Evolutionary conservation across 805 yeast genomes (phyloP).

Genomic region (Phaffomyces thermotolerans): DNA sequence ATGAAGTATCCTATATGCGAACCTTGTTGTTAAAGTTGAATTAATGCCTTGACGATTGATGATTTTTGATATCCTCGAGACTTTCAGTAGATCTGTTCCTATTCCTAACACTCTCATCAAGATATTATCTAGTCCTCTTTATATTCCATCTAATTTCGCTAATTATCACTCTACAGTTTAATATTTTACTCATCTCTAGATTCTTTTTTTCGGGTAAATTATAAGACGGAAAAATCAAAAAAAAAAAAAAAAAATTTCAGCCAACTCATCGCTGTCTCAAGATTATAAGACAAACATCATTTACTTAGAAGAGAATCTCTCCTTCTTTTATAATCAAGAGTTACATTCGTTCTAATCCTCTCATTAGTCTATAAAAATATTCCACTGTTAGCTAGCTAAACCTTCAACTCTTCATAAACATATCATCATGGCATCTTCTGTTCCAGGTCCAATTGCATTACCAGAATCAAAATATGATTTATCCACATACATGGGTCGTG

Average conservation of each 20-base stretch:
- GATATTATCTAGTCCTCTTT: not conserved
- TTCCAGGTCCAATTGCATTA: slow-evolving; percentile 71
- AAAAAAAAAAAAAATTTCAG: not conserved
- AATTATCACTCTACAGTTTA: too few species aligned
- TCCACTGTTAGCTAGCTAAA: not conserved
- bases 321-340: too few species aligned
- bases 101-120: slow-evolving; percentile 4
- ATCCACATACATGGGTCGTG: slow-evolving; percentile 86
- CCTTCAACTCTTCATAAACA: not conserved
- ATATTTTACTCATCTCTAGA: too few species aligned
- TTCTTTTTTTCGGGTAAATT: too few species aligned
- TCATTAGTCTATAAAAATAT: too few species aligned
- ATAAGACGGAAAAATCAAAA: too few species aligned
- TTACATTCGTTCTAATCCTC: too few species aligned
- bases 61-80: slow-evolving; percentile 39
- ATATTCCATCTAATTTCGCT: not conserved
- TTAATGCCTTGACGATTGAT: slow-evolving; percentile 28
- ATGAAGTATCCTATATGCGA: slow-evolving; percentile 46
- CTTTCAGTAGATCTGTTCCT: slow-evolving; percentile 38
- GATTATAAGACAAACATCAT: too few species aligned
- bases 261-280: too few species aligned
- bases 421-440: slow-evolving; percentile 71
- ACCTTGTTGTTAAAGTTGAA: slow-evolving; percentile 26
- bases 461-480: slow-evolving; percentile 81
- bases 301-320: too few species aligned